Evolutionary conservation across 768 basidiomycete genomes (phyloP).

Genomic region (Mycena indigotica): DNA sequence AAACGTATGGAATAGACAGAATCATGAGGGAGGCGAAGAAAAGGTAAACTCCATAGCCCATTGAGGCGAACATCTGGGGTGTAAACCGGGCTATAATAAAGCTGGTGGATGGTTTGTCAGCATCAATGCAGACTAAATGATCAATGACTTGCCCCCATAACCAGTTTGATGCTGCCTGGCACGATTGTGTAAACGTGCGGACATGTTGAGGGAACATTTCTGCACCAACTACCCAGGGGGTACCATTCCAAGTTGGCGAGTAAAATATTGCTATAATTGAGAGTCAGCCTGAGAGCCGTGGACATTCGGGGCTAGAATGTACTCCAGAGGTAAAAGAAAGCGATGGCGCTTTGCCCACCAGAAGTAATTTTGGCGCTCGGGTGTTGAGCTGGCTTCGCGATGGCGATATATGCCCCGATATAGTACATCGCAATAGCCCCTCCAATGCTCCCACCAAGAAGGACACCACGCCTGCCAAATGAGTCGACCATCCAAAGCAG

Average conservation of each 20-base stretch:
- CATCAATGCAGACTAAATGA: not conserved
- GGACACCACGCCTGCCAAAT: slow-evolving; percentile 42
- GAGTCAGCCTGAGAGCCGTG: no score
- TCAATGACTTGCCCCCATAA: slow-evolving; percentile 28
- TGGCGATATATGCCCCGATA: slow-evolving; percentile 46
- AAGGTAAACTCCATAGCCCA: slow-evolving; percentile 42
- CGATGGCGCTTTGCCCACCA: slow-evolving; percentile 38
- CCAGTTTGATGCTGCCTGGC: slow-evolving; percentile 41
- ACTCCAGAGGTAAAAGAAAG: slow-evolving; percentile 41
- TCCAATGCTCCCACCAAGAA: slow-evolving; percentile 43
- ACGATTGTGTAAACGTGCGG: slow-evolving; percentile 40
- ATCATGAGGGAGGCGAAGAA: slow-evolving; percentile 39
- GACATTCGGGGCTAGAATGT: no score
- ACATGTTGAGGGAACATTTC: slow-evolving; percentile 48
- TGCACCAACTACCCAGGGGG: slow-evolving; percentile 47
- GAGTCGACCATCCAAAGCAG: slow-evolving; percentile 44
- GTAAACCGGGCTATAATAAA: slow-evolving; percentile 42
- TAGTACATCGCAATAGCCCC: slow-evolving; percentile 46
- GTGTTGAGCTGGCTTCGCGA: slow-evolving; percentile 33
- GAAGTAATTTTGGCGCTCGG: slow-evolving; percentile 20
- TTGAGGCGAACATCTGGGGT: slow-evolving; percentile 39
- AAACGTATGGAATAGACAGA: slow-evolving; percentile 37
- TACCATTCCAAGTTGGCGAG: slow-evolving; percentile 46
- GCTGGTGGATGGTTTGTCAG: slow-evolving; percentile 12
- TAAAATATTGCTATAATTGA: slow-evolving; percentile 32